These are phyloP conservation scores for Epichloe amarillans DNA, from an alignment of 2,329 filamentous ascomycete genomes.

Conservation along the genomic window DNA sequence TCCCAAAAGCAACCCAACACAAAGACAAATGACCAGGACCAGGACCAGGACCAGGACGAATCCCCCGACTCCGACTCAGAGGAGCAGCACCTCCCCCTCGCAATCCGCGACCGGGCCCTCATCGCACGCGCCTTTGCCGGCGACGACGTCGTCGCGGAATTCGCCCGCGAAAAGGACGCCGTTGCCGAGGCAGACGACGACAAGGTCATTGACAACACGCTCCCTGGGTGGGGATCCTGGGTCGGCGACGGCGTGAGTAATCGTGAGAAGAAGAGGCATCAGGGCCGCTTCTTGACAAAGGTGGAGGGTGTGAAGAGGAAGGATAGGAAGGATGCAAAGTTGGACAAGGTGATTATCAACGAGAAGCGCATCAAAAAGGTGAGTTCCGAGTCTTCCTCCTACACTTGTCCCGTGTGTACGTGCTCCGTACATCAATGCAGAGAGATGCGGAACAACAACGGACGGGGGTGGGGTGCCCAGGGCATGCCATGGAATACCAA, in stretches of 20 bases:
- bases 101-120: conserved; percentile 50
- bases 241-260: conserved; percentile 69
- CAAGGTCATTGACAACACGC: conserved; percentile 66
- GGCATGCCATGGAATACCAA: no score
- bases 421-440: no score
- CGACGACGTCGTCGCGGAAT: conserved; percentile 71
- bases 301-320: conserved; percentile 61
- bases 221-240: conserved; percentile 93
- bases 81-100: conserved; percentile 38
- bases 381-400: conserved; percentile 12
- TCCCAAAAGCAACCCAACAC: conserved; percentile 1
- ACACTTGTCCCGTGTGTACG: neutral
- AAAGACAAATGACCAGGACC: neutral
- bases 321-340: conserved; percentile 67
- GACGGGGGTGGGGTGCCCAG: no score
- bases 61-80: conserved; percentile 27
- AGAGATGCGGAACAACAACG: no score
- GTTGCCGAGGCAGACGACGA: conserved; percentile 66
- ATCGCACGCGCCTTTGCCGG: conserved; percentile 79
- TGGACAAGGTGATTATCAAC: conserved; percentile 79
- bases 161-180: conserved; percentile 65
- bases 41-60: neutral
- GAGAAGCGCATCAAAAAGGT: conserved; percentile 91
- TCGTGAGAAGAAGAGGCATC: conserved; percentile 50
- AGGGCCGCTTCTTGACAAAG: conserved; percentile 49